A percentile compares a stretch with the other conserved stretches of the same genome.
These are phyloP conservation scores for Cymodocea nodosa DNA, from an alignment of 116 monocot genomes.

Conservation along the genomic window DNA sequence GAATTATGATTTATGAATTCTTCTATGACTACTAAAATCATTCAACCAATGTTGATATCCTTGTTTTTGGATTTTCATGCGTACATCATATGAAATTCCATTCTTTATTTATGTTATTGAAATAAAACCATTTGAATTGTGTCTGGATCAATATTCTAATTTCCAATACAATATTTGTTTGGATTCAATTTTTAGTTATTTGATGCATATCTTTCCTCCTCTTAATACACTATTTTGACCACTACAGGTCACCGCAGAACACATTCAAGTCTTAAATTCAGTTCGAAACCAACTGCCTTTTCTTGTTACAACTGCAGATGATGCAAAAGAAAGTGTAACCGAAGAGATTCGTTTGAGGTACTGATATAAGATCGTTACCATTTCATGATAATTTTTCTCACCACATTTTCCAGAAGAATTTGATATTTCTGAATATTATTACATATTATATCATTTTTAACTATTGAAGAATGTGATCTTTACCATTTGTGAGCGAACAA, in stretches of 20 bases:
- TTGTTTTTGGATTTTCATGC: too few species aligned
- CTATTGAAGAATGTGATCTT: too few species aligned
- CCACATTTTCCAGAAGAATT: too few species aligned
- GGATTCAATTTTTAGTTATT: not conserved
- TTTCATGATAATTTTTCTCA: not conserved
- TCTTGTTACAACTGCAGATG: conserved; percentile 71
- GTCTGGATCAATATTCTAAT: not conserved
- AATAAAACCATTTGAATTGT: not conserved
- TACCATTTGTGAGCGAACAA: too few species aligned
- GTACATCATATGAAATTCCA: too few species aligned
- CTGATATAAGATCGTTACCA: not conserved
- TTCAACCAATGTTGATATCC: too few species aligned
- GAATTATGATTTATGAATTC: too few species aligned
- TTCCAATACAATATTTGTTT: not conserved
- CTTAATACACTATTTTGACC: not conserved
- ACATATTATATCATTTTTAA: not conserved
- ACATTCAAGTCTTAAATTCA: conserved; percentile 67
- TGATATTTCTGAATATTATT: too few species aligned
- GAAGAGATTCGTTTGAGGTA: conserved; percentile 98
- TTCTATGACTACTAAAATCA: too few species aligned
- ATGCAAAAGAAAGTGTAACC: conserved; percentile 57
- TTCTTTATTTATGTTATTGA: too few species aligned
- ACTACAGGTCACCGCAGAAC: conserved; percentile 62
- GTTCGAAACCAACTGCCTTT: conserved; percentile 79
- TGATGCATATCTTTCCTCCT: not conserved